These are phyloP conservation scores for Allium fistulosum DNA, from an alignment of 106 monocot genomes.

Conservation along the genomic window DNA sequence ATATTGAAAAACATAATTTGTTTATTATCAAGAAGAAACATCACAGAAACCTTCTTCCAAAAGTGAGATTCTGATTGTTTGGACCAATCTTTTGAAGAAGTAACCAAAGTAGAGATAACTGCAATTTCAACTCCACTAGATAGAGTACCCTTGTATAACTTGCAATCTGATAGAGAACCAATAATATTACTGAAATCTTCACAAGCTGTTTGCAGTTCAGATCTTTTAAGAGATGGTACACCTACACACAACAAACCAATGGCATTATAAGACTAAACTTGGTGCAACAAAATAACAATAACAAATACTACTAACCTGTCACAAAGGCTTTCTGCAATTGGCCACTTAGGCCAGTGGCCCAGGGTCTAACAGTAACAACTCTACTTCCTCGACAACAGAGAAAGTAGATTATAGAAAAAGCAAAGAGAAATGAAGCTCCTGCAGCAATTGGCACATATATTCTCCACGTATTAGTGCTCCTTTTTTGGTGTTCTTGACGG, in stretches of 20 bases:
- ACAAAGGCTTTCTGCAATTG: conserved; percentile 49
- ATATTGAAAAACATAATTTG: not conserved
- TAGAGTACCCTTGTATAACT: conserved; percentile 50
- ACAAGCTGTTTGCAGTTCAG: conserved; percentile 43
- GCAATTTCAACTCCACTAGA: conserved; percentile 60
- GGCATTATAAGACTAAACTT: too few species aligned
- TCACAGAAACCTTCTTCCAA: conserved; percentile 25
- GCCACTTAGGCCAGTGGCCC: conserved; percentile 51
- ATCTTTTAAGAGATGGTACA: conserved; percentile 28
- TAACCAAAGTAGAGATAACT: conserved; percentile 24
- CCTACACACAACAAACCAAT: conserved; percentile 12
- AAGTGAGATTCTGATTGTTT: conserved; percentile 32
- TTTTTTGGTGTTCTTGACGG: not conserved
- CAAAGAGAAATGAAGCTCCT: conserved; percentile 17
- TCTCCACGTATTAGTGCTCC: not conserved
- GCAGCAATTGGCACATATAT: conserved; percentile 8
- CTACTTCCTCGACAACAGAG: conserved; percentile 29
- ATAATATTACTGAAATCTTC: conserved; percentile 52
- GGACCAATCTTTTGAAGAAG: conserved; percentile 32
- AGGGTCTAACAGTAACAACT: conserved; percentile 35
- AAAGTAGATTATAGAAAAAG: conserved; percentile 9
- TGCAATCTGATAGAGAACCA: conserved; percentile 19
- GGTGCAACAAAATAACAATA: too few species aligned
- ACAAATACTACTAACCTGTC: conserved; percentile 23
- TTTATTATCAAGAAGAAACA: not conserved